Evolutionary conservation across 1,139 yeast species (phyloP).

Genomic region (Hanseniaspora sp.): DNA sequence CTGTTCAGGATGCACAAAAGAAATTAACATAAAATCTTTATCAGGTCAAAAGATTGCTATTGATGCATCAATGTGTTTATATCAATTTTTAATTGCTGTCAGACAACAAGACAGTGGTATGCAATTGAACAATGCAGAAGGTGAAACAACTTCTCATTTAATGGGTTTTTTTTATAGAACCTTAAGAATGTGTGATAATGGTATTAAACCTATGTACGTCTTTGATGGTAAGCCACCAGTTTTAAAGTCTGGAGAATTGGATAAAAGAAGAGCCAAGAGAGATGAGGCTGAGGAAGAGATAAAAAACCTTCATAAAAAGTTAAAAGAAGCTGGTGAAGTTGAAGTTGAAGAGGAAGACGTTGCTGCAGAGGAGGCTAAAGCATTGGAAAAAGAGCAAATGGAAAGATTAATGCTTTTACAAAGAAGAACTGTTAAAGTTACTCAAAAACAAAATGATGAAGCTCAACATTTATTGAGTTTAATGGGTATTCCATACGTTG

Average conservation of each 20-base stretch:
- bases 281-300: constrained; percentile 65
- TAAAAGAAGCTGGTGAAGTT: constrained; percentile 66
- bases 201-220: constrained; percentile 90
- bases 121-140: constrained; percentile 74
- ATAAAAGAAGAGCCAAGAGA: constrained; percentile 67
- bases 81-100: constrained; percentile 89
- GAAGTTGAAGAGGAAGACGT: constrained; percentile 60
- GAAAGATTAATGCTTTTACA: constrained; percentile 44
- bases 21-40: constrained; percentile 69
- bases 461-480: constrained; percentile 66
- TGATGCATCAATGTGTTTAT: constrained; percentile 74
- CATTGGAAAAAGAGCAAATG: constrained; percentile 9
- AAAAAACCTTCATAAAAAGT: constrained; percentile 41
- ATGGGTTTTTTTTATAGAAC: constrained; percentile 96
- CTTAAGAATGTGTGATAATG: constrained; percentile 73
- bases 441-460: constrained; percentile 85
- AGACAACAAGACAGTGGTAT: constrained; percentile 88
- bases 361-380: constrained; percentile 43
- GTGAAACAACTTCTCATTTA: constrained; percentile 89
- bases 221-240: constrained; percentile 89
- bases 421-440: constrained; percentile 77
- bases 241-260: constrained; percentile 83
- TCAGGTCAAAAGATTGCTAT: constrained; percentile 95
- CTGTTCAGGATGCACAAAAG: constrained; percentile 72
- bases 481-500: constrained; percentile 91